Percentiles rank a stretch among this genome's conserved stretches.
phyloP scores from a whole-genome alignment of 306 rosid genomes.

The Parietaria judaica region DNA sequence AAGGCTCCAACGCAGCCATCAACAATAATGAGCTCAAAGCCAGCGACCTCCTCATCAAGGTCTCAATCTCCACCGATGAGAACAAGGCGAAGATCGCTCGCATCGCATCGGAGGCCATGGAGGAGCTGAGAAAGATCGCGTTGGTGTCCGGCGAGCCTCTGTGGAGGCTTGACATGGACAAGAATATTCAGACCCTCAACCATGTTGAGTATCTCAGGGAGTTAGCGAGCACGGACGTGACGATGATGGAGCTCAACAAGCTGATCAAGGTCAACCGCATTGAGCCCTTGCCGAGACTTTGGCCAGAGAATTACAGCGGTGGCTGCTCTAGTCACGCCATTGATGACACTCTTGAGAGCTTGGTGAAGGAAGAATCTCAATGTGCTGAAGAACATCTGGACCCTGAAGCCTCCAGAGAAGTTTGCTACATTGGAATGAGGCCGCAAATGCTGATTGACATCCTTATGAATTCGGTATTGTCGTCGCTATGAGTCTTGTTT shows the following conservation, averaged over 20 bases:
- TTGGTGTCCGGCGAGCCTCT: not conserved
- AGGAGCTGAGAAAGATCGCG: not conserved
- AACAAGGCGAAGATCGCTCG: not conserved
- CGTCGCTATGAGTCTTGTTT: not conserved
- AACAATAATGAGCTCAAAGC: constrained; percentile 2
- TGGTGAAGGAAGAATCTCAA: not conserved
- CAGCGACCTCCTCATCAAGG: not conserved
- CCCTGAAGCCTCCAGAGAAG: constrained; percentile 41
- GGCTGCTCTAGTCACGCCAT: not conserved
- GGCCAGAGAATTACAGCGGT: not conserved
- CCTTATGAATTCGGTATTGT: constrained; percentile 48
- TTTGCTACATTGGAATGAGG: constrained; percentile 12
- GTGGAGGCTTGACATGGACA: not conserved
- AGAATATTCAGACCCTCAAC: not conserved
- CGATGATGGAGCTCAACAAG: not conserved
- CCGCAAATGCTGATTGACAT: constrained; percentile 28
- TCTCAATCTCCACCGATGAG: not conserved
- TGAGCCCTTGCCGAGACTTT: not conserved
- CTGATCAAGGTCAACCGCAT: not conserved
- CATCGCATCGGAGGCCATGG: constrained; percentile 1
- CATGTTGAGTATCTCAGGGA: not conserved
- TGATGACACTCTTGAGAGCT: not conserved
- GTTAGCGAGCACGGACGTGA: not conserved
- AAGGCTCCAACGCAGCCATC: not conserved
- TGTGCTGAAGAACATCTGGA: not conserved